Percentiles rank a stretch among this genome's conserved stretches.
These are phyloP conservation scores for Ascochyta viciae-villosae DNA, from an alignment of 2,329 filamentous ascomycete species.

Conservation along the genomic window DNA sequence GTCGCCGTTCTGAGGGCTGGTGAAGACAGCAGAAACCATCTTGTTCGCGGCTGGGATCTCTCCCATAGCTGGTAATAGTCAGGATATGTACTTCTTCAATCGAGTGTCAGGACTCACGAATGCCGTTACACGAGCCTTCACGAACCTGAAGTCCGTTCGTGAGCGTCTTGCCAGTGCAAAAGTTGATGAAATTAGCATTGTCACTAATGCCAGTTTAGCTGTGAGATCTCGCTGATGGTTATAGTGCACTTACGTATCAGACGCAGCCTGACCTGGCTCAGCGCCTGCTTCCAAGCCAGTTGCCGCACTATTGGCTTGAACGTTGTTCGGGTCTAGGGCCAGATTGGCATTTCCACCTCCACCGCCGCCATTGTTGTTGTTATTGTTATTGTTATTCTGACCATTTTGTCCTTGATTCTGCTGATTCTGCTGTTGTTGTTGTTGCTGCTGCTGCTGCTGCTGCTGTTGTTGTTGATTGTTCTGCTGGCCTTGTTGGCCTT, in stretches of 20 bases:
- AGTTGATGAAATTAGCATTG: constrained; percentile 66
- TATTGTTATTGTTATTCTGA: constrained; percentile 29
- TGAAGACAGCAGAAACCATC: constrained; percentile 65
- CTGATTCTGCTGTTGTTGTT: constrained; percentile 20
- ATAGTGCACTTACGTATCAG: constrained; percentile 51
- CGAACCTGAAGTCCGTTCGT: constrained; percentile 63
- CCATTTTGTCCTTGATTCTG: constrained; percentile 22
- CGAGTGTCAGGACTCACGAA: constrained; percentile 46
- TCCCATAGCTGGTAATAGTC: constrained; percentile 57
- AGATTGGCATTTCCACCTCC: constrained; percentile 25
- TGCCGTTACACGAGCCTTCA: constrained; percentile 63
- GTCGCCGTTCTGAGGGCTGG: constrained; percentile 54
- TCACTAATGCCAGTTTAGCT: constrained; percentile 47
- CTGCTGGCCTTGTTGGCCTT: constrained; percentile 5
- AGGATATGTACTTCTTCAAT: background rate
- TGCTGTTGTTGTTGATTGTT: constrained; percentile 16
- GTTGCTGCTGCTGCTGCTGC: constrained; percentile 23
- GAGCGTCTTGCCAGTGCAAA: constrained; percentile 61
- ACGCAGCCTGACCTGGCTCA: constrained; percentile 54
- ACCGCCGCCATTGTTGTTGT: constrained; percentile 23
- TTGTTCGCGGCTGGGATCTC: constrained; percentile 58
- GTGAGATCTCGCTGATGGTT: background rate
- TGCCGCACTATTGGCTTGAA: constrained; percentile 53
- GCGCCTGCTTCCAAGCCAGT: constrained; percentile 51
- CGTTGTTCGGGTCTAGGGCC: constrained; percentile 47